These are phyloP conservation scores for Fraxinus pennsylvanica DNA, from an alignment of 257 asterid species.

Conservation along the genomic window DNA sequence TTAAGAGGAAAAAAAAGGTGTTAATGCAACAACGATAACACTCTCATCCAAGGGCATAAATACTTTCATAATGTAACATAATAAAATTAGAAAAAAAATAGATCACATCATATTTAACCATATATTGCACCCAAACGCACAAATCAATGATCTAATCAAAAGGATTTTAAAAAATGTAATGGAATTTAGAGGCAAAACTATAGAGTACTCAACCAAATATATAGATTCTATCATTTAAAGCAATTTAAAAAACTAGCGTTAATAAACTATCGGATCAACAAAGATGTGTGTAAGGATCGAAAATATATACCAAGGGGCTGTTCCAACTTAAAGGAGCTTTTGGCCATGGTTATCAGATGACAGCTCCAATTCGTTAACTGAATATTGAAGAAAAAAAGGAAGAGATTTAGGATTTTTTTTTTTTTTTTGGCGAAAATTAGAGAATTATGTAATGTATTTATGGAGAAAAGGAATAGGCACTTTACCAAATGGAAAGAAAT, in stretches of 20 bases:
- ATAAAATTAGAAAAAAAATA: neutral
- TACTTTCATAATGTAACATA: neutral
- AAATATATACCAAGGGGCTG: constrained; percentile 66
- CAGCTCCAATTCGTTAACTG: constrained; percentile 26
- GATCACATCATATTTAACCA: too few relatives aligned
- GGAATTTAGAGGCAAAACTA: neutral
- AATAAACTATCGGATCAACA: constrained; percentile 17
- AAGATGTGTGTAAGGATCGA: neutral
- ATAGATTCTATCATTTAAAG: neutral
- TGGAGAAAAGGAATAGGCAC: neutral
- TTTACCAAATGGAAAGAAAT: neutral
- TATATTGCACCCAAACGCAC: neutral
- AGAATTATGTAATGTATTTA: neutral
- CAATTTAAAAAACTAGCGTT: constrained; percentile 10
- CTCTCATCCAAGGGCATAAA: neutral
- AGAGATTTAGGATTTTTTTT: neutral
- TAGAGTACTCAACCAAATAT: neutral
- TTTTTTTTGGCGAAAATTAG: neutral
- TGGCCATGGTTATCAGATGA: constrained; percentile 49
- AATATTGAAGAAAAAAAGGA: neutral
- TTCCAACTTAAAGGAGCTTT: constrained; percentile 68
- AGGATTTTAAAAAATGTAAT: neutral
- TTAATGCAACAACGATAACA: too few relatives aligned
- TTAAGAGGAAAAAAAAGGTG: neutral
- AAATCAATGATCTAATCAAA: constrained; percentile 22